Base-by-base conservation (phyloP, 192 early-diverging fungal genomes). In the Podila clonocystis region DNA sequence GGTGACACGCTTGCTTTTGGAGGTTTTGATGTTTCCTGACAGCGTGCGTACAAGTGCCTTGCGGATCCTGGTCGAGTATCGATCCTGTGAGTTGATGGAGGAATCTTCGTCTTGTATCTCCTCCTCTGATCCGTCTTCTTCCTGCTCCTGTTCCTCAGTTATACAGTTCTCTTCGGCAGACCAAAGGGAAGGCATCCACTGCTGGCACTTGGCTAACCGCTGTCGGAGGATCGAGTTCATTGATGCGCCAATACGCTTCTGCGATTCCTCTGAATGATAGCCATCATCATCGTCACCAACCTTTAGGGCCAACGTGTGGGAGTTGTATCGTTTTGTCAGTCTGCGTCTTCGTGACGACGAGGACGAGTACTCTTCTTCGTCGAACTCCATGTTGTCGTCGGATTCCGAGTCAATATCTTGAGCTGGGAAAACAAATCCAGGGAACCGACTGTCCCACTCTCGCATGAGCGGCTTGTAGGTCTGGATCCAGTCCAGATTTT, bases 401-500 rank as follows among this genome's bases (percentile, higher is more conserved):
- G 31, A 8, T 12, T 63, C 76, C 13, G 70, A 72, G 11, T 72
- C 70, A 22, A 73, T 68, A 45, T 80, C 76, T 26, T 72, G 2
- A 19, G 76, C 70, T n/a, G 76, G 76, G 48, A 80, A 80, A 11
- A 80, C 76, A 48, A 80, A 80, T 12, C 76, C 70, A 17, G 76
- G 76, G 49, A 80, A 80, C 26, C 30, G 58, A 13, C 62, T 68
- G 31, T 80, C 70, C 76, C 76, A 80, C 28, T 80, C 76, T 17
- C 58, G 38, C 76, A 80, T 80, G 26, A 80, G 58, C 4, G 76
- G 76, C 62, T 58, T 72, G 24, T 80, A 58, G 7, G 65, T 26
- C 24, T 80, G 76, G 57, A 80, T 80, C 76, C 76, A 80, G 22
- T 73, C 76, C 30, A 80, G 48, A 30, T 73, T 80, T 36, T 80